These are phyloP conservation scores for Coemansia sp. DNA, from an alignment of 192 early-diverging fungal species.

Conservation along the genomic window DNA sequence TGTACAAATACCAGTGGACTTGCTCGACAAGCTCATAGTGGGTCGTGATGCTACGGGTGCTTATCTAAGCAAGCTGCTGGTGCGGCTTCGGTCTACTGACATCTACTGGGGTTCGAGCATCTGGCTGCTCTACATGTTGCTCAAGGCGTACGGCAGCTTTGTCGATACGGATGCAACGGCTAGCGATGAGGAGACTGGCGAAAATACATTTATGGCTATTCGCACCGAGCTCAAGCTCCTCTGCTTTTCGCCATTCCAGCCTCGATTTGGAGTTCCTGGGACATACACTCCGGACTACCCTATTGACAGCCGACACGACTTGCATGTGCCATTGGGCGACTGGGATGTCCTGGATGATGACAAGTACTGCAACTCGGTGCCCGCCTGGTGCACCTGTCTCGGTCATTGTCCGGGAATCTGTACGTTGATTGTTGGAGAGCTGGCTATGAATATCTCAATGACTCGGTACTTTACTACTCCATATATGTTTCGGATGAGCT, in stretches of 20 bases:
- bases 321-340: not conserved
- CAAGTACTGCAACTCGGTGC: slow-evolving; percentile 16
- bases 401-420: slow-evolving; percentile 33
- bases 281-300: not conserved
- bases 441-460: slow-evolving; percentile 14
- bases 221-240: slow-evolving; percentile 9
- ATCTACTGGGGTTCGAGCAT: slow-evolving; percentile 20
- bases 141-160: not conserved
- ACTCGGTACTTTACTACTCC: slow-evolving; percentile 2
- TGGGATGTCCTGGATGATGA: not conserved
- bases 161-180: not conserved
- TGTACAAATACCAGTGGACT: not conserved
- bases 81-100: slow-evolving; percentile 1
- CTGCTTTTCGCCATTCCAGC: slow-evolving; percentile 20
- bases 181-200: not conserved
- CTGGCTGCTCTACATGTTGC: slow-evolving; percentile 18
- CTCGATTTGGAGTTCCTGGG: not conserved
- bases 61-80: not conserved
- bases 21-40: not conserved
- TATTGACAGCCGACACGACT: not conserved
- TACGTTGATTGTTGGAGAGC: slow-evolving; percentile 29
- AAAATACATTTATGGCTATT: not conserved
- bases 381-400: slow-evolving; percentile 26
- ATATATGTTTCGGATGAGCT: slow-evolving; percentile 14
- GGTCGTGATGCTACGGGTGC: not conserved